Percentiles rank a stretch among this genome's conserved stretches.
These are phyloP conservation scores for Hypoxylon sp. DNA, from an alignment of 2,329 filamentous ascomycete species.

Conservation along the genomic window DNA sequence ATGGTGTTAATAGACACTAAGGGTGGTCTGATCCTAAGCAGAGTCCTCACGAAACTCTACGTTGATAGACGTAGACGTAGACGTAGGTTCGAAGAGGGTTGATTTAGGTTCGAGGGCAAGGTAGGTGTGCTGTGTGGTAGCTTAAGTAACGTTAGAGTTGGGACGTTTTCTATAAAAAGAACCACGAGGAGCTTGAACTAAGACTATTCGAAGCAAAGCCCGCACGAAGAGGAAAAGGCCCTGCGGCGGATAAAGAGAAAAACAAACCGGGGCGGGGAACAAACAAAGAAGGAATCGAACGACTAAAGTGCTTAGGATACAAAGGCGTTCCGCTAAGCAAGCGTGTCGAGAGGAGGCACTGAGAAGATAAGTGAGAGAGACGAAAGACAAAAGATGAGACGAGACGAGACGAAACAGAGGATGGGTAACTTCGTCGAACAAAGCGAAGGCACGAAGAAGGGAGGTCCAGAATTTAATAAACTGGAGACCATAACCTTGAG, in stretches of 20 bases:
- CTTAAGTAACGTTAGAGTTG: slow-evolving; percentile 29
- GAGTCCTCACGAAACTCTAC: slow-evolving; percentile 35
- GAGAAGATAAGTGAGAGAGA: neutral
- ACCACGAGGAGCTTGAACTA: slow-evolving; percentile 1
- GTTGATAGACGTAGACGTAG: slow-evolving; percentile 21
- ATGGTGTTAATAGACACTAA: slow-evolving; percentile 7
- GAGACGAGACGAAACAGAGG: slow-evolving; percentile 4
- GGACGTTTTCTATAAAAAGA: slow-evolving; percentile 12
- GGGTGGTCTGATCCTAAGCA: slow-evolving; percentile 4
- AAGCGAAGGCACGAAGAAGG: slow-evolving; percentile 38
- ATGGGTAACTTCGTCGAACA: slow-evolving; percentile 26
- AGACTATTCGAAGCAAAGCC: slow-evolving; percentile 27
- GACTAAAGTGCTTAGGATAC: slow-evolving; percentile 29
- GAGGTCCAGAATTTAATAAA: slow-evolving; percentile 44
- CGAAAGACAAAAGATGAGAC: too few species aligned
- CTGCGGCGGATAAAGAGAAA: slow-evolving; percentile 3
- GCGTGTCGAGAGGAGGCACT: neutral
- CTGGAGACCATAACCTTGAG: slow-evolving; percentile 30
- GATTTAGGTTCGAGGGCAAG: neutral
- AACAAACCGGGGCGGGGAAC: neutral
- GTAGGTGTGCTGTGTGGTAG: slow-evolving; percentile 6
- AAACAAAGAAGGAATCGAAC: slow-evolving; percentile 34
- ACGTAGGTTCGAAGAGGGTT: slow-evolving; percentile 8
- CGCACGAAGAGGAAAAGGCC: neutral
- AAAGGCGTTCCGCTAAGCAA: slow-evolving; percentile 14